Conservation (phyloP, 805 yeast species). For the Suhomyces pyralidae region DNA sequence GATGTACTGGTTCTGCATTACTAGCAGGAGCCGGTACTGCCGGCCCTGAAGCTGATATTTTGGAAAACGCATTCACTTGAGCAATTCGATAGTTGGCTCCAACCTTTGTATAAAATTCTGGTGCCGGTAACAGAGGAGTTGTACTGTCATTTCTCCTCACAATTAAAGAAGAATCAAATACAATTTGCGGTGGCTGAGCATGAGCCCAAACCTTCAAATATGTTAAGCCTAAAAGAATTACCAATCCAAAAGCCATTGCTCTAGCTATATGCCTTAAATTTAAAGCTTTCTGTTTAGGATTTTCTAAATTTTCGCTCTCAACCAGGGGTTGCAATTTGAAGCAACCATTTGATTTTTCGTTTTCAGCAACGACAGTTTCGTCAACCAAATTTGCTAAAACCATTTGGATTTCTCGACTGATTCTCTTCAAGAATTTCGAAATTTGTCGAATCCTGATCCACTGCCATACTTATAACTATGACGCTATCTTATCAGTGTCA, state of each 20-base stretch:
- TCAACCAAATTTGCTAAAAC: background rate
- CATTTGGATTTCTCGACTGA: background rate
- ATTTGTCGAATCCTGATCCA: background rate
- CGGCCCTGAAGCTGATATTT: background rate
- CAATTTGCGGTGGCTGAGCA: background rate
- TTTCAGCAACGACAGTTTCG: background rate
- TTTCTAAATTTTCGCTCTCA: background rate
- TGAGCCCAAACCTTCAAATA: background rate
- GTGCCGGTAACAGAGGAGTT: background rate
- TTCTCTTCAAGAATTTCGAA: background rate
- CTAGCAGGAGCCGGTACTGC: background rate
- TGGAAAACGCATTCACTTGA: background rate
- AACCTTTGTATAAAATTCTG: background rate
- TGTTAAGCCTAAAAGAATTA: background rate
- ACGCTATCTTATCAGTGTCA: background rate
- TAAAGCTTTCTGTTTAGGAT: background rate
- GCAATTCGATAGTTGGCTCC: background rate
- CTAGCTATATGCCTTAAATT: background rate
- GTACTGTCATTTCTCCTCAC: background rate
- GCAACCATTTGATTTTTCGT: background rate
- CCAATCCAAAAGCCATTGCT: background rate
- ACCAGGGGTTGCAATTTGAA: background rate
- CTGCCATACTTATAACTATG: background rate
- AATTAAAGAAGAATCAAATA: background rate
- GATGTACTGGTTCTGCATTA: background rate